phyloP scores from a whole-genome alignment of 108 stramenopile genomes.

The Nannochloropsis salina region DNA sequence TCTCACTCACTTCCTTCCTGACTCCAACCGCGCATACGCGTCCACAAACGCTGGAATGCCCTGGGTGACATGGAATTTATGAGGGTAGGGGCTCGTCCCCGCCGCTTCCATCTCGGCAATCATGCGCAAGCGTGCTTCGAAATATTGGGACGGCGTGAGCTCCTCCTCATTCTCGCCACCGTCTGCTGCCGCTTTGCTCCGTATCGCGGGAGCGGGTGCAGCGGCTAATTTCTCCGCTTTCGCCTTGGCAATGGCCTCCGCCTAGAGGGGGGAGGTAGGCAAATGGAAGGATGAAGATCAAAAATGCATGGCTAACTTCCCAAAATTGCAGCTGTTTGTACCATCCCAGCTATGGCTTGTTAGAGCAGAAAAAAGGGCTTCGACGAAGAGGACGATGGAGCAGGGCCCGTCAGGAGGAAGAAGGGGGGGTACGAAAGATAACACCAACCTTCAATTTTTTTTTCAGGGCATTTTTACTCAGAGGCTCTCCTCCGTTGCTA shows the following conservation, averaged over 20 bases:
- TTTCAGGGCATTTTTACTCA: slow-evolving; percentile 53
- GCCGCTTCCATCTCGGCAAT: slow-evolving; percentile 68
- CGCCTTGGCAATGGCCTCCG: slow-evolving; percentile 44
- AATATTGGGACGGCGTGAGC: slow-evolving; percentile 87
- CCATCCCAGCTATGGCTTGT: background rate
- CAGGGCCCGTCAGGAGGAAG: background rate
- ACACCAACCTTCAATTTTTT: slow-evolving; percentile 41
- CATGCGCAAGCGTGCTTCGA: slow-evolving; percentile 73
- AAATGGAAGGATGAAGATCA: background rate
- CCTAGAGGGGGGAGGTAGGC: background rate
- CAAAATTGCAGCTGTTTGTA: background rate
- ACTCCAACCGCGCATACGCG: slow-evolving; percentile 65
- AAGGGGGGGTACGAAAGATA: background rate
- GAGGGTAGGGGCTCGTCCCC: slow-evolving; percentile 89
- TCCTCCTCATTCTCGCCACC: slow-evolving; percentile 71
- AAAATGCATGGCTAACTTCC: no score
- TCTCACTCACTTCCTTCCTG: slow-evolving; percentile 61
- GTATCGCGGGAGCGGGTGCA: slow-evolving; percentile 20
- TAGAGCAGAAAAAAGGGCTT: background rate
- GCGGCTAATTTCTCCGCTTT: slow-evolving; percentile 59
- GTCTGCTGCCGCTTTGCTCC: slow-evolving; percentile 52
- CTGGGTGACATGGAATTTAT: slow-evolving; percentile 90
- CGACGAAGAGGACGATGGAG: background rate
- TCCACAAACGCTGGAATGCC: slow-evolving; percentile 78
- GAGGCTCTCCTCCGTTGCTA: slow-evolving; percentile 3